These are phyloP conservation scores for Tylopilus intermedius DNA, from an alignment of 768 basidiomycete species.

Conservation along the genomic window DNA sequence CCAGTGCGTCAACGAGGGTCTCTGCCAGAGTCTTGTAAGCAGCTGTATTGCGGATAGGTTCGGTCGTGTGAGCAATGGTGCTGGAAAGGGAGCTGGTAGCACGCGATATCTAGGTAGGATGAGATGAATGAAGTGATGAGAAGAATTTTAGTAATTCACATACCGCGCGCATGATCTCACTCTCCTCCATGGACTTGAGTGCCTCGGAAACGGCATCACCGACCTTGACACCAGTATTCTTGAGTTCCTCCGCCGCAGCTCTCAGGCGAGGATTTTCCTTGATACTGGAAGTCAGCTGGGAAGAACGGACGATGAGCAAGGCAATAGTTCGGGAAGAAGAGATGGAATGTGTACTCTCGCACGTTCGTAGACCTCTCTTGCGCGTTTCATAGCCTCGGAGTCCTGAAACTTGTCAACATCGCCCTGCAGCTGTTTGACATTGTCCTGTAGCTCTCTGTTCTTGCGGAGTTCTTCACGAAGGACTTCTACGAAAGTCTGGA, in stretches of 20 bases:
- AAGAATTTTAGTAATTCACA: conserved; percentile 26
- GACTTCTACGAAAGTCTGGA: conserved; percentile 93
- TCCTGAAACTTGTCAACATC: conserved; percentile 98
- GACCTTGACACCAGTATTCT: conserved; percentile 83
- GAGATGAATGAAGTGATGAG: neutral
- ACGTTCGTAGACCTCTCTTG: conserved; percentile 87
- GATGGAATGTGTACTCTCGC: conserved; percentile 66
- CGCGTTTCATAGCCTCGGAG: conserved; percentile 91
- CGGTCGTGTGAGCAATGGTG: conserved; percentile 84
- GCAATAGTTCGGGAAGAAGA: neutral
- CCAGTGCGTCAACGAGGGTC: conserved; percentile 85
- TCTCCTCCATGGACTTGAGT: conserved; percentile 90
- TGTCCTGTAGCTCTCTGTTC: conserved; percentile 92
- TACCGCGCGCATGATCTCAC: conserved; percentile 83
- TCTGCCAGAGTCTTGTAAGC: conserved; percentile 92
- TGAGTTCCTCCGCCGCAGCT: conserved; percentile 90
- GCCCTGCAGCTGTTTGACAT: conserved; percentile 94
- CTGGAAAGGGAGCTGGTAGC: conserved; percentile 83
- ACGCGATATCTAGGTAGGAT: conserved; percentile 59
- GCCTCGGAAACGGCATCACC: conserved; percentile 93
- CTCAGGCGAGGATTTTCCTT: conserved; percentile 91
- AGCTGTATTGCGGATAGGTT: conserved; percentile 93
- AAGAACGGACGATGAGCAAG: conserved; percentile 4
- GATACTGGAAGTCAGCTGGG: conserved; percentile 84
- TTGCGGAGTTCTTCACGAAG: conserved; percentile 89